Evolutionary conservation across 2,329 filamentous ascomycete genomes (phyloP).

Genomic region (Talaromyces amestolkiae): DNA sequence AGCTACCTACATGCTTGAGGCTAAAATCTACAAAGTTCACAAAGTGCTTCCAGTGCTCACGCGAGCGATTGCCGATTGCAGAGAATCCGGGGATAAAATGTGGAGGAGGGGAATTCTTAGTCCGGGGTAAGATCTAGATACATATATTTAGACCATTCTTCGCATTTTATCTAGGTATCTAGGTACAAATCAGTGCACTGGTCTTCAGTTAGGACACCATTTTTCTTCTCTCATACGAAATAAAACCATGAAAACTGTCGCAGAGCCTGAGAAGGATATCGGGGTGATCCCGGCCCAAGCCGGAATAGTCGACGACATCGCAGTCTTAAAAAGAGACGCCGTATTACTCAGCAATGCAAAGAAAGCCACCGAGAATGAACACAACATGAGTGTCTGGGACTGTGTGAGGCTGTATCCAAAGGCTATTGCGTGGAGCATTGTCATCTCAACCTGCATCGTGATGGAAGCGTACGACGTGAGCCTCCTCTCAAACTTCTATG

Average conservation of each 20-base stretch:
- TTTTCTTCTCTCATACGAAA: not conserved
- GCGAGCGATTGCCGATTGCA: not conserved
- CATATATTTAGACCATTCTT: not conserved
- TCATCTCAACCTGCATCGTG: slow-evolving; percentile 15
- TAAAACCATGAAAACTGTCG: not conserved
- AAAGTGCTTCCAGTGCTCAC: not conserved
- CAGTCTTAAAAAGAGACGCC: not conserved
- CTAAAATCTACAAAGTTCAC: too few relatives aligned
- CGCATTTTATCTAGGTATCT: not conserved
- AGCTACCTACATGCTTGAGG: not conserved
- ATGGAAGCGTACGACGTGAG: slow-evolving; percentile 29
- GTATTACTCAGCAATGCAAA: not conserved
- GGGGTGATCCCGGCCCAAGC: not conserved
- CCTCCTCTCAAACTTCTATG: slow-evolving; percentile 24
- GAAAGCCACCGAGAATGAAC: slow-evolving; percentile 33
- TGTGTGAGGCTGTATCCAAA: slow-evolving; percentile 20
- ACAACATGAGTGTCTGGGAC: slow-evolving; percentile 26
- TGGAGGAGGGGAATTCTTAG: not conserved
- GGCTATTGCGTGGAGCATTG: not conserved
- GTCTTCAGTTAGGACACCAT: not conserved
- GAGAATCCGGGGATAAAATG: not conserved
- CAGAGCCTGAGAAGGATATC: not conserved
- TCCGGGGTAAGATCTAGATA: not conserved
- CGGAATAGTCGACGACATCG: not conserved
- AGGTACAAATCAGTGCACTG: not conserved